Base-by-base conservation (phyloP, 495 filamentous ascomycete species). In the Hypoxylon trugodes region DNA sequence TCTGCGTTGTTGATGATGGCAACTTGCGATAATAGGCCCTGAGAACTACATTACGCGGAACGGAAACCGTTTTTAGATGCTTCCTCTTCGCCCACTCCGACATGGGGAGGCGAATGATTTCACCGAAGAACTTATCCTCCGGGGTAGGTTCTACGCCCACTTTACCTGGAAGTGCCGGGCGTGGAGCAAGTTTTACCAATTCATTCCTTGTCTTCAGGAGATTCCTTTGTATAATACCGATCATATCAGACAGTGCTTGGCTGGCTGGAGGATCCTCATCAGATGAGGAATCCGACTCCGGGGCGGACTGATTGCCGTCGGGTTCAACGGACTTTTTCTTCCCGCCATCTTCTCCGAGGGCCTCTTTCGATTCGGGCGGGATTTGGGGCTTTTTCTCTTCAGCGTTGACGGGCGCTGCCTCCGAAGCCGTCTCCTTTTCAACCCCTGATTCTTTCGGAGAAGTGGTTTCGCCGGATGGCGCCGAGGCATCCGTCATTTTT, bases 11-110 rank as follows among this genome's bases (percentile, higher is more conserved):
- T 10, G n/a, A 28, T 3, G 43, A 16, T 32, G 24, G 43, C 43
- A 47, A 15, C 25, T 47, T 25, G 43, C 43, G 43, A 18, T 47
- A 47, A 47, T 47, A 47, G 7, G 25, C 43, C 12, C 25, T 47
- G 13, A 47, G 18, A 4, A 26, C 43, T 13, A 47, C 22, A 2
- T 24, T 47, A 32, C 22, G 43, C 15, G 43, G 43, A 26, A 12
- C 18, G n/a, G 25, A 26, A n/a, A n/a, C n/a, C n/a, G 13, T 32
- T 15, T 4, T 15, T 18, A 19, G 8, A 18, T 16, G 43, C 18
- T 9, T 16, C 19, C n/a, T n/a, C 5, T 5, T 25, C 24, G 32
- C 15, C 43, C 43, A 47, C 28, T 47, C 43, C n/a, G 43, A 47
- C 25, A 47, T 47, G 16, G 22, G 43, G 2, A 32, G 43, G 12